A percentile compares a stretch with the other conserved stretches of the same genome.
Evolutionary conservation across 108 stramenopile species (phyloP).

Genomic region (Cyclostephanos invisitatus): DNA sequence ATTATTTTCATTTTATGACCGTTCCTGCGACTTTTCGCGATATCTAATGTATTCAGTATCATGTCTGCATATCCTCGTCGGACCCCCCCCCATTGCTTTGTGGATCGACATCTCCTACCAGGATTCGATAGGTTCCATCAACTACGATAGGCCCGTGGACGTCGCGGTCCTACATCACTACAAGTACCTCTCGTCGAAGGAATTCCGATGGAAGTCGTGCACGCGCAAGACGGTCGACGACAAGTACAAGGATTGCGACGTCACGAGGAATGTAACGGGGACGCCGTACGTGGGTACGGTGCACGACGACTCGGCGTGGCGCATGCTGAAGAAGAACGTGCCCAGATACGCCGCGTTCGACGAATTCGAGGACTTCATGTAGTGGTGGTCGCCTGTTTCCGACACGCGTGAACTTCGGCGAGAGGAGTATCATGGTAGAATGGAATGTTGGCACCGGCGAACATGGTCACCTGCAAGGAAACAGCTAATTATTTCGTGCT

Average conservation of each 20-base stretch:
- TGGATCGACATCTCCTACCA: neutral
- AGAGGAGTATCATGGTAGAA: no score
- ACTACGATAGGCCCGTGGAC: conserved; percentile 42
- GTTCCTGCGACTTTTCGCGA: neutral
- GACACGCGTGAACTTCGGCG: no score
- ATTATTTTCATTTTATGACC: no score
- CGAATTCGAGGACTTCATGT: conserved; percentile 7
- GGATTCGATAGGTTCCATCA: conserved; percentile 28
- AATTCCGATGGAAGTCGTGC: conserved; percentile 39
- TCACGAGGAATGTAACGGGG: neutral
- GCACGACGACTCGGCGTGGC: conserved; percentile 49
- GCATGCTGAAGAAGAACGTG: conserved; percentile 36
- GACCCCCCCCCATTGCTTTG: neutral
- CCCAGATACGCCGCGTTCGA: conserved; percentile 49
- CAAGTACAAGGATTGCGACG: conserved; percentile 6
- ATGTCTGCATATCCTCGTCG: neutral
- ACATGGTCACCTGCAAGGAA: no score
- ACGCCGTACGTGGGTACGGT: conserved; percentile 7
- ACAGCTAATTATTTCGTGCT: no score
- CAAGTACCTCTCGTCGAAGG: conserved; percentile 39
- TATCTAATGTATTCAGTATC: neutral
- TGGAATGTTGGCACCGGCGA: no score
- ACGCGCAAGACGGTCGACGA: conserved; percentile 21
- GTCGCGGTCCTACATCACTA: conserved; percentile 50
- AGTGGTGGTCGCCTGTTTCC: neutral